Evolutionary conservation across 805 yeast species (phyloP).

Genomic region (Scheffersomyces ergatensis): DNA sequence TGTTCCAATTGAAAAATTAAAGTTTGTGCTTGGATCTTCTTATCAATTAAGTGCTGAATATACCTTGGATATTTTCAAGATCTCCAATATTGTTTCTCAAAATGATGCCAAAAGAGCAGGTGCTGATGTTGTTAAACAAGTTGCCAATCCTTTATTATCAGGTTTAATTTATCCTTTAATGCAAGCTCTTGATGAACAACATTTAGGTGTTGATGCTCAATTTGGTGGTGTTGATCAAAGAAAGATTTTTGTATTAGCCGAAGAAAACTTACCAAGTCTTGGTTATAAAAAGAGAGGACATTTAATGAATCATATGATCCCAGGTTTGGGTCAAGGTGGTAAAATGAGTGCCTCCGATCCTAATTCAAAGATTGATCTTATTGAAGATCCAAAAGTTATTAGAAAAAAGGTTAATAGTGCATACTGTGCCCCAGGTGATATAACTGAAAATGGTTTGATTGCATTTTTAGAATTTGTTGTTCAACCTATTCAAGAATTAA

Average conservation of each 20-base stretch:
- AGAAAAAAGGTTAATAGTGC: slow-evolving; percentile 91
- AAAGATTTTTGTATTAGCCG: slow-evolving; percentile 95
- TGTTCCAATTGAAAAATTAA: slow-evolving; percentile 87
- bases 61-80: slow-evolving; percentile 84
- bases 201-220: slow-evolving; percentile 85
- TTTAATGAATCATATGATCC: slow-evolving; percentile 98
- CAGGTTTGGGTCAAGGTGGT: slow-evolving; percentile 95
- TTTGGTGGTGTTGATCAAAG: slow-evolving; percentile 99
- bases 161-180: slow-evolving; percentile 96
- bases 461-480: slow-evolving; percentile 83
- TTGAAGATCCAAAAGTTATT: slow-evolving; percentile 85
- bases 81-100: slow-evolving; percentile 83
- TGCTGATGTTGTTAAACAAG: slow-evolving; percentile 98
- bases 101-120: slow-evolving; percentile 99
- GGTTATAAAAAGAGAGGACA: slow-evolving; percentile 98
- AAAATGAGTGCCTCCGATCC: slow-evolving; percentile 99
- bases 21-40: slow-evolving; percentile 83
- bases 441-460: slow-evolving; percentile 86
- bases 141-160: slow-evolving; percentile 84
- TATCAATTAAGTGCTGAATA: slow-evolving; percentile 78
- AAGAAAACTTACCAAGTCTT: slow-evolving; percentile 79
- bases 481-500: slow-evolving; percentile 81
- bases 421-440: slow-evolving; percentile 89
- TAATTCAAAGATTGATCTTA: slow-evolving; percentile 89
- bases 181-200: slow-evolving; percentile 97